Evolutionary conservation across 495 filamentous ascomycete species (phyloP).

Genomic region (Trypethelium eluteriae): DNA sequence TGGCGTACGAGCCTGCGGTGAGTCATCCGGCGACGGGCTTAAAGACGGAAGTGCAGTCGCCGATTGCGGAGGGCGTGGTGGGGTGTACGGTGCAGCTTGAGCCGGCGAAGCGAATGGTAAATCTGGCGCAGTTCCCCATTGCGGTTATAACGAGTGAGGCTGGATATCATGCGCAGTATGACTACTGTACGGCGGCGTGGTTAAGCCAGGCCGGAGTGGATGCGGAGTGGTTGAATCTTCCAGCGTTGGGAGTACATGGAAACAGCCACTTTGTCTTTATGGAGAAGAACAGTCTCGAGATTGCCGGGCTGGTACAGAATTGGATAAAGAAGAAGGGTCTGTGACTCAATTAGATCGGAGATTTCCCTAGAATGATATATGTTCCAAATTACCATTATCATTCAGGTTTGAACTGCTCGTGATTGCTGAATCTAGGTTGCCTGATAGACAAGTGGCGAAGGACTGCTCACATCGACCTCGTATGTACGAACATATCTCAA

Average conservation of each 20-base stretch:
- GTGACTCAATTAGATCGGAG: background rate
- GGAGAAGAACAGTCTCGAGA: slow-evolving; percentile 51
- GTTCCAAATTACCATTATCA: too few species aligned
- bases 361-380: too few species aligned
- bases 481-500: too few species aligned
- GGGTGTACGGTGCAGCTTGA: slow-evolving; percentile 43
- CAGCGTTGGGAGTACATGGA: slow-evolving; percentile 43
- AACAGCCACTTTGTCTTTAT: slow-evolving; percentile 56
- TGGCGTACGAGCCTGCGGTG: slow-evolving; percentile 43
- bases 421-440: too few species aligned
- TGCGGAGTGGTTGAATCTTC: slow-evolving; percentile 42
- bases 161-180: slow-evolving; percentile 50
- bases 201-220: slow-evolving; percentile 49
- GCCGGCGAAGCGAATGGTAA: slow-evolving; percentile 43
- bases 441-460: too few species aligned
- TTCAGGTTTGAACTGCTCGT: too few species aligned
- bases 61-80: slow-evolving; percentile 5
- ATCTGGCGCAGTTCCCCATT: slow-evolving; percentile 42
- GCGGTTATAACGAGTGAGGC: slow-evolving; percentile 46
- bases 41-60: slow-evolving; percentile 15
- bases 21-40: slow-evolving; percentile 28
- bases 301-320: background rate
- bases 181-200: slow-evolving; percentile 49
- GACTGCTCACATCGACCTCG: too few species aligned
- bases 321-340: slow-evolving; percentile 2